phyloP scores from a whole-genome alignment of 129 eudicot genomes.

The Saussurea involucrata region DNA sequence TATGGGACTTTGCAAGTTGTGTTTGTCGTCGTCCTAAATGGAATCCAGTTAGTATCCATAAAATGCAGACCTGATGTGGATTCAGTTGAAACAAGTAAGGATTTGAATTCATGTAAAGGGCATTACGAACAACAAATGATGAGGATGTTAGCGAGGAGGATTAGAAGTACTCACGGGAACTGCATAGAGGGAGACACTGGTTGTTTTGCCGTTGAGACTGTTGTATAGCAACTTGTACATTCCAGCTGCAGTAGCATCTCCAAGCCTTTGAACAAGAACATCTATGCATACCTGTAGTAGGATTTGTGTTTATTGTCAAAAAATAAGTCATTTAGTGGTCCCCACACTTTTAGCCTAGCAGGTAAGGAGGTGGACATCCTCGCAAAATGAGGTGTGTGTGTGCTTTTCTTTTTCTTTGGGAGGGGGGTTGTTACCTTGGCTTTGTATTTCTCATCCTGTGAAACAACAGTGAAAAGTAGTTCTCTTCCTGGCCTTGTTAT shows the following conservation, averaged over 20 bases:
- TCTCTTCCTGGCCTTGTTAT: conserved; percentile 90
- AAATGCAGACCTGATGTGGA: conserved; percentile 56
- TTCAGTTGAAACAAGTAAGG: neutral
- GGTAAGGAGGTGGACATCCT: too few relatives aligned
- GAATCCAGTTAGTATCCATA: conserved; percentile 74
- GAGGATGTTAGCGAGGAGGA: neutral
- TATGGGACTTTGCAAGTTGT: conserved; percentile 58
- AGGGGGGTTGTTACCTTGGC: conserved; percentile 72
- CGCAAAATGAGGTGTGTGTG: too few relatives aligned
- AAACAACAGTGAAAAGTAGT: conserved; percentile 77
- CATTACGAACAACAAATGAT: neutral
- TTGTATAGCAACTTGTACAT: conserved; percentile 65
- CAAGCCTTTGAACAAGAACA: conserved; percentile 88
- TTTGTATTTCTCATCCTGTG: conserved; percentile 93
- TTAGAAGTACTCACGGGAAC: conserved; percentile 54
- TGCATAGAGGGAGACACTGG: conserved; percentile 67
- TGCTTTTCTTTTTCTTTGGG: too few relatives aligned
- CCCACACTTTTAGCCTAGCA: too few relatives aligned
- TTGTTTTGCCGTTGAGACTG: conserved; percentile 47
- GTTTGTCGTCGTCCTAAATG: conserved; percentile 67
- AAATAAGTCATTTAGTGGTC: neutral
- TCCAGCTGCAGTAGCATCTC: conserved; percentile 97
- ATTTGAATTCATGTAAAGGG: neutral
- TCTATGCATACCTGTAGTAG: conserved; percentile 77
- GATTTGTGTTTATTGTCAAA: neutral